Conservation (phyloP, 2,329 filamentous ascomycete species). For the Fusarium aywerte region DNA sequence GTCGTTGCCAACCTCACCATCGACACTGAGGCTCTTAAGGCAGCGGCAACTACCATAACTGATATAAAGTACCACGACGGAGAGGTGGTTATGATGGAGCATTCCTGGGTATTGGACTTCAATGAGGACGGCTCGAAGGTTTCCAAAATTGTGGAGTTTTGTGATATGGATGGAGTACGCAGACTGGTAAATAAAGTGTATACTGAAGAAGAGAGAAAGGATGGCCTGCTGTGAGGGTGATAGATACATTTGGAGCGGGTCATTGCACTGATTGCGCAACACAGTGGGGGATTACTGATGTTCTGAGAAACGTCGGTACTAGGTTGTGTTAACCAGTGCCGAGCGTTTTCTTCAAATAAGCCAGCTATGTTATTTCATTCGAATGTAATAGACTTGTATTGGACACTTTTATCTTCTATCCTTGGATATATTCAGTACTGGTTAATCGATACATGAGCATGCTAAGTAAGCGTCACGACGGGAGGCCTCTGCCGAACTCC, state of each 20-base stretch:
- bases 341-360: too few relatives aligned
- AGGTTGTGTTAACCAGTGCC: too few relatives aligned
- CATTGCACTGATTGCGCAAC: too few relatives aligned
- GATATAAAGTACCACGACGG: slow-evolving; percentile 13
- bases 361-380: too few relatives aligned
- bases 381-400: too few relatives aligned
- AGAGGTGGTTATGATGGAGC: slow-evolving; percentile 7
- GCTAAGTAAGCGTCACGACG: too few relatives aligned
- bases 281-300: too few relatives aligned
- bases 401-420: too few relatives aligned
- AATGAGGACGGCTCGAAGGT: slow-evolving; percentile 26
- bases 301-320: not conserved
- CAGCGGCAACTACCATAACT: not conserved
- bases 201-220: not conserved
- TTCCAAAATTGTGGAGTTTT: slow-evolving; percentile 25
- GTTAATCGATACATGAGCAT: too few relatives aligned
- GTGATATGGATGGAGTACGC: slow-evolving; percentile 18
- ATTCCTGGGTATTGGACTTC: slow-evolving; percentile 23
- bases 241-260: not conserved
- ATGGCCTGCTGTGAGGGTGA: not conserved
- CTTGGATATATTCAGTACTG: too few relatives aligned
- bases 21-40: slow-evolving; percentile 12
- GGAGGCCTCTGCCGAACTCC: fast-evolving
- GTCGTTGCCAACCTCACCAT: slow-evolving; percentile 10
- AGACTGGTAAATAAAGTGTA: slow-evolving; percentile 4